Evolutionary conservation across 192 early-diverging fungal genomes (phyloP).

Genomic region (Coemansia umbellata): DNA sequence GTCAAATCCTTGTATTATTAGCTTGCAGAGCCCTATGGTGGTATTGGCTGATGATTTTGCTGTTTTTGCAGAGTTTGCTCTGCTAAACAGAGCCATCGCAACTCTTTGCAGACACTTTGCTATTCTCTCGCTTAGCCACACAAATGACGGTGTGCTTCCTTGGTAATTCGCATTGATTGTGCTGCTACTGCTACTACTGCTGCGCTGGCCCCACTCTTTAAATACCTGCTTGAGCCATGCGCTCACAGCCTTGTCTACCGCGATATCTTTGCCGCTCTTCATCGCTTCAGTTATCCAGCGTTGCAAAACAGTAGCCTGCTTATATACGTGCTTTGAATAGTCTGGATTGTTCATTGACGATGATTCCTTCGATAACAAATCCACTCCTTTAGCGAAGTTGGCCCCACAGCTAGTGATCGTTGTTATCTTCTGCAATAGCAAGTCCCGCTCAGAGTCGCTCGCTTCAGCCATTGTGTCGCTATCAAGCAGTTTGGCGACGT

Average conservation of each 20-base stretch:
- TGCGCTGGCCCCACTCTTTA: slow-evolving; percentile 22
- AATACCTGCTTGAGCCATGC: slow-evolving; percentile 27
- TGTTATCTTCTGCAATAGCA: slow-evolving; percentile 8
- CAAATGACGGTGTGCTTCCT: background rate
- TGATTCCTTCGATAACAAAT: background rate
- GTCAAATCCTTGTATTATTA: slow-evolving; percentile 23
- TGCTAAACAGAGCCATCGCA: slow-evolving; percentile 3
- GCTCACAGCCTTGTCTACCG: background rate
- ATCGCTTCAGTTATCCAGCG: slow-evolving; percentile 4
- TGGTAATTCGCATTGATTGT: background rate
- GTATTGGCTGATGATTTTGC: too few species aligned
- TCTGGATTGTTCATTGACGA: background rate
- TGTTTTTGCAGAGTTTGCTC: too few species aligned
- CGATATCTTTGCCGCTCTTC: background rate
- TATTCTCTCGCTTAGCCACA: background rate
- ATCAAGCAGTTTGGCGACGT: background rate
- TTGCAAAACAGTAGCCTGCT: slow-evolving; percentile 16
- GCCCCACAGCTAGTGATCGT: slow-evolving; percentile 13
- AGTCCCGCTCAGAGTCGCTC: background rate
- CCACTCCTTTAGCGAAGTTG: slow-evolving; percentile 4
- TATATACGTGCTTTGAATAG: background rate
- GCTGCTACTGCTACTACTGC: too few species aligned
- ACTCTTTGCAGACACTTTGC: slow-evolving; percentile 8
- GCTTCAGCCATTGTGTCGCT: background rate
- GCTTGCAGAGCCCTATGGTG: too few species aligned